Conservation (phyloP, 139 green algal genomes). For the Ulvella scutata region DNA sequence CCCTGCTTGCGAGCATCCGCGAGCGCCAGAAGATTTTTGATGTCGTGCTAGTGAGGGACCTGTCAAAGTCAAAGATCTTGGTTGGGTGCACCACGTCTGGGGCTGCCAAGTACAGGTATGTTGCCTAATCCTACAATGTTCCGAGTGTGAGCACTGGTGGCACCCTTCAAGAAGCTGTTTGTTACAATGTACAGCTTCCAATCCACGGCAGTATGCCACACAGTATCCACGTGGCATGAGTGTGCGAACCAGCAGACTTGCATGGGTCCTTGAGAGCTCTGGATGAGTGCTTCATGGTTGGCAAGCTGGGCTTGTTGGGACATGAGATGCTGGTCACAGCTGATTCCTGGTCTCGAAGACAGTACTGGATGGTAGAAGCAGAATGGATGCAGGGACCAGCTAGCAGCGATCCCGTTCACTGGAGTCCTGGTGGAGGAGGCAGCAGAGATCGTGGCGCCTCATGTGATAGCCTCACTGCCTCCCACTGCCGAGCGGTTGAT, state of each 20-base stretch:
- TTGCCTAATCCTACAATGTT: background rate
- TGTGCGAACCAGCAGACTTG: no score
- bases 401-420: background rate
- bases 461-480: slow-evolving; percentile 44
- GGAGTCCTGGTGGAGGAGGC: slow-evolving; percentile 68
- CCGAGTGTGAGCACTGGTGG: no score
- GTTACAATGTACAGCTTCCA: no score
- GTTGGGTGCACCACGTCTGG: slow-evolving; percentile 30
- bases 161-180: no score
- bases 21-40: background rate
- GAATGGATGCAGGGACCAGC: background rate
- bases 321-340: no score
- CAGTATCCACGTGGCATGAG: no score
- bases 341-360: background rate
- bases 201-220: no score
- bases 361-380: background rate
- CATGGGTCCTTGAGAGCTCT: no score
- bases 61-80: slow-evolving; percentile 4
- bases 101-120: slow-evolving; percentile 16
- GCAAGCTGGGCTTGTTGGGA: no score
- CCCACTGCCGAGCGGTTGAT: slow-evolving; percentile 49
- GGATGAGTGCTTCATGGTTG: no score
- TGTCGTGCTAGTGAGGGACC: background rate
- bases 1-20: background rate
- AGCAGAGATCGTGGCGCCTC: slow-evolving; percentile 57